These are phyloP conservation scores for Drechslera avenae DNA, from an alignment of 2,329 filamentous ascomycete species.

Conservation along the genomic window DNA sequence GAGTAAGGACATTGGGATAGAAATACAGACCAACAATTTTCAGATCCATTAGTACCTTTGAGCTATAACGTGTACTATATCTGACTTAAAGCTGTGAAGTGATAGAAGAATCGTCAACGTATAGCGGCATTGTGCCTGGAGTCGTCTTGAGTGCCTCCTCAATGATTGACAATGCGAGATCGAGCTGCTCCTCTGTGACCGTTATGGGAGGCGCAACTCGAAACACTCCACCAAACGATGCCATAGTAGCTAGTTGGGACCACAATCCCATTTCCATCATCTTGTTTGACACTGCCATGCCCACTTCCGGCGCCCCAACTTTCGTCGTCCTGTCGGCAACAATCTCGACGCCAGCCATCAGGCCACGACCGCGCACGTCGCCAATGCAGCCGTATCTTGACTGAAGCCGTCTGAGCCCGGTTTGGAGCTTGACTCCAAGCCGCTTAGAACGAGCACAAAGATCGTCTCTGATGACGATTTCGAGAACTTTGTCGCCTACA, in stretches of 20 bases:
- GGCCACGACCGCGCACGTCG: conserved; percentile 63
- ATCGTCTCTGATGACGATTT: conserved; percentile 63
- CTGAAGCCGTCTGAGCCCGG: conserved; percentile 55
- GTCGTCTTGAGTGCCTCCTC: conserved; percentile 62
- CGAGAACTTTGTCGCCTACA: conserved; percentile 65
- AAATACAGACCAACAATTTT: too few relatives aligned
- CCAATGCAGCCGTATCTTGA: conserved; percentile 65
- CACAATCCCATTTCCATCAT: conserved; percentile 61
- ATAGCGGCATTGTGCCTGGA: conserved; percentile 49
- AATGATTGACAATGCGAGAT: conserved; percentile 60
- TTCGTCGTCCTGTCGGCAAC: conserved; percentile 58
- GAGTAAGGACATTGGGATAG: too few relatives aligned
- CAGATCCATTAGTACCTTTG: too few relatives aligned
- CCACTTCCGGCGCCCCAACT: conserved; percentile 55
- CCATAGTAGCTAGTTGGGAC: conserved; percentile 59
- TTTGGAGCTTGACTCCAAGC: conserved; percentile 55
- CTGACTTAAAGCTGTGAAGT: too few relatives aligned
- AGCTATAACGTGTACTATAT: too few relatives aligned
- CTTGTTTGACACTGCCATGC: conserved; percentile 53
- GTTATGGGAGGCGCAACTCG: conserved; percentile 66
- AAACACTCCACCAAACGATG: conserved; percentile 59
- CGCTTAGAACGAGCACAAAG: conserved; percentile 55
- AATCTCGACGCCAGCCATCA: conserved; percentile 65
- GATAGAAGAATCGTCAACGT: conserved; percentile 1
- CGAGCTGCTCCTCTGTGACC: conserved; percentile 51